A percentile compares a stretch with the other conserved stretches of the same genome.
These are phyloP conservation scores for Rostrohypoxylon terebratum DNA, from an alignment of 495 filamentous ascomycete species.

Conservation along the genomic window DNA sequence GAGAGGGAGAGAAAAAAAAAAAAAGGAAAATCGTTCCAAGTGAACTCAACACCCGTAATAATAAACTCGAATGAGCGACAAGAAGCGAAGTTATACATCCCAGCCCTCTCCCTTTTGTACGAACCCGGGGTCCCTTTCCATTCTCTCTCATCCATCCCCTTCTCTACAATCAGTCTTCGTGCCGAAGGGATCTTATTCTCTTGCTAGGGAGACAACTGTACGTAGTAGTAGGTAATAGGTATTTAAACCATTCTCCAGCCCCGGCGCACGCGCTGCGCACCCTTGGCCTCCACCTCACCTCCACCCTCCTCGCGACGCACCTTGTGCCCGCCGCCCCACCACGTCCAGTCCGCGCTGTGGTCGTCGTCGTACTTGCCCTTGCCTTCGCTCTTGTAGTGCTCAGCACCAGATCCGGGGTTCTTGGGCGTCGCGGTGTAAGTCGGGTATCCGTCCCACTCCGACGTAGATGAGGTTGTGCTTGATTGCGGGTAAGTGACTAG, in stretches of 20 bases:
- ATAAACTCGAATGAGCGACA: slow-evolving; percentile 25
- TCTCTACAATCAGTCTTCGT: neutral
- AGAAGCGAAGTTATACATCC: slow-evolving; percentile 41
- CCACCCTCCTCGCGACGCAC: neutral
- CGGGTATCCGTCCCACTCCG: slow-evolving; percentile 21
- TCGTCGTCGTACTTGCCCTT: neutral
- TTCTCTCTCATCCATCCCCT: neutral
- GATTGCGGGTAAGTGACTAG: slow-evolving; percentile 21
- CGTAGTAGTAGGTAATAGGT: too few species aligned
- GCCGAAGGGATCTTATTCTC: neutral
- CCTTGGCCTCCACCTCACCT: neutral
- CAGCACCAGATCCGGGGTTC: neutral
- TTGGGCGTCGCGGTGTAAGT: neutral
- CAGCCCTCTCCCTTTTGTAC: slow-evolving; percentile 32
- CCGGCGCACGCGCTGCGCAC: slow-evolving; percentile 25
- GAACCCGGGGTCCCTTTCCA: neutral
- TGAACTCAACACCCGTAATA: neutral
- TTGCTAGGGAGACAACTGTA: neutral
- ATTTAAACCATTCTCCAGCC: slow-evolving; percentile 32
- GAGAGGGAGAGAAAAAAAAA: neutral
- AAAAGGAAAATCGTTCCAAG: slow-evolving; percentile 2
- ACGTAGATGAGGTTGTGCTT: neutral
- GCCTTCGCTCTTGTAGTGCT: neutral
- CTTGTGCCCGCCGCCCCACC: slow-evolving; percentile 22
- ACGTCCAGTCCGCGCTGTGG: slow-evolving; percentile 13